Percentiles rank a stretch among this genome's conserved stretches.
Evolutionary conservation across 306 rosid species (phyloP).

Genomic region (Prinsepia uniflora): DNA sequence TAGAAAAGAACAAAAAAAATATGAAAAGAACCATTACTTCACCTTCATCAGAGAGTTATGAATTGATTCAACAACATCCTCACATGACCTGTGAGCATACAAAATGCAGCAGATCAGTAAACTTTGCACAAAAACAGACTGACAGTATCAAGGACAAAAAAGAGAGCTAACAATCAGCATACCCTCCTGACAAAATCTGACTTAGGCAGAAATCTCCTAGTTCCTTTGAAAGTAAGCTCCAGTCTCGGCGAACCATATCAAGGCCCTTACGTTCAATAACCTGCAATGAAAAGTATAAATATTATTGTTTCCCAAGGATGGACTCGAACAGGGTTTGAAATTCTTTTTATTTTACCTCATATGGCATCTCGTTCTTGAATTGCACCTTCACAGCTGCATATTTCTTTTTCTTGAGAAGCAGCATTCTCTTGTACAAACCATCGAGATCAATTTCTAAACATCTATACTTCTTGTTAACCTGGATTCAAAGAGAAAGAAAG

Average conservation of each 20-base stretch:
- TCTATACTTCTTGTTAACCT: slow-evolving; percentile 92
- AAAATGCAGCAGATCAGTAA: slow-evolving; percentile 9
- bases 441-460: slow-evolving; percentile 96
- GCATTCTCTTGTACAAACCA: slow-evolving; percentile 94
- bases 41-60: slow-evolving; percentile 84
- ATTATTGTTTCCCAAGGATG: slow-evolving; percentile 23
- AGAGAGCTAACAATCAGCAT: slow-evolving; percentile 24
- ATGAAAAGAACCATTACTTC: slow-evolving; percentile 27
- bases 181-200: slow-evolving; percentile 98
- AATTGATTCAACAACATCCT: slow-evolving; percentile 91
- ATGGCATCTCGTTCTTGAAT: slow-evolving; percentile 60
- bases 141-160: not conserved
- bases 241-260: slow-evolving; percentile 97
- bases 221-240: slow-evolving; percentile 95
- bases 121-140: slow-evolving; percentile 12
- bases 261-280: slow-evolving; percentile 96
- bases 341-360: slow-evolving; percentile 54
- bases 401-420: slow-evolving; percentile 94
- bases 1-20: not conserved
- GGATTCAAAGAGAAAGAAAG: slow-evolving; percentile 27
- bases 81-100: slow-evolving; percentile 63
- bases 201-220: slow-evolving; percentile 85
- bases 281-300: slow-evolving; percentile 38
- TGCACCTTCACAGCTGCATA: slow-evolving; percentile 89
- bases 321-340: slow-evolving; percentile 10